Percentiles rank a stretch among this genome's conserved stretches.
phyloP scores from a whole-genome alignment of 2,329 filamentous ascomycete species.

The Fusarium hostae region DNA sequence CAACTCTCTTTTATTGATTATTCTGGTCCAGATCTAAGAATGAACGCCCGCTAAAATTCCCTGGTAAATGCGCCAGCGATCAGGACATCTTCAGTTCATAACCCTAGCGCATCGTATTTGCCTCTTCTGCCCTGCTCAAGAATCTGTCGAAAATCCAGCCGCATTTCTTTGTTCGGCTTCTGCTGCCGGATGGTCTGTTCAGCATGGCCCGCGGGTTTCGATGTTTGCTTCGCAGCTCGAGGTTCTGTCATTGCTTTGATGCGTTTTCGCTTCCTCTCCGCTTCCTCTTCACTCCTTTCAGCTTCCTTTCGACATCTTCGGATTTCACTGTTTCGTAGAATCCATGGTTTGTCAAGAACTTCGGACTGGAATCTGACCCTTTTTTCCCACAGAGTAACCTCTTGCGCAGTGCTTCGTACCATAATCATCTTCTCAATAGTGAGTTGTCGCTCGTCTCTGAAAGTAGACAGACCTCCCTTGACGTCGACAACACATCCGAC shows the following conservation, averaged over 20 bases:
- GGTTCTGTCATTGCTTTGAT: slow-evolving; percentile 32
- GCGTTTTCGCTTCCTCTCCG: slow-evolving; percentile 43
- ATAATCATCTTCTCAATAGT: slow-evolving; percentile 61
- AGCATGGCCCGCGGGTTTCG: slow-evolving; percentile 10
- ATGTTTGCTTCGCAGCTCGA: slow-evolving; percentile 4
- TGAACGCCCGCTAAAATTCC: slow-evolving; percentile 29
- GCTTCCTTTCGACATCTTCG: slow-evolving; percentile 61
- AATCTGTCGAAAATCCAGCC: slow-evolving; percentile 43
- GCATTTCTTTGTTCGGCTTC: slow-evolving; percentile 28
- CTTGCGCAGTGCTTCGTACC: slow-evolving; percentile 64
- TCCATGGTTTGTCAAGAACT: slow-evolving; percentile 65
- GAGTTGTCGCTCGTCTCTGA: slow-evolving; percentile 62
- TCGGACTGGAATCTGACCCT: slow-evolving; percentile 60
- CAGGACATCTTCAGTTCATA: slow-evolving; percentile 40
- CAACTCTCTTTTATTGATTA: slow-evolving; percentile 20
- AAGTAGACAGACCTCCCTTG: slow-evolving; percentile 63
- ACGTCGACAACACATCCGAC: slow-evolving; percentile 67
- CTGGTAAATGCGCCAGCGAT: slow-evolving; percentile 5
- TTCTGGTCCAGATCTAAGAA: slow-evolving; percentile 25
- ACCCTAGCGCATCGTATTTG: slow-evolving; percentile 50
- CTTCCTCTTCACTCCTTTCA: slow-evolving; percentile 48
- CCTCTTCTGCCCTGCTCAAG: slow-evolving; percentile 46
- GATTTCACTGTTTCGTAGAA: slow-evolving; percentile 61
- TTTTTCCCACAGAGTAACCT: slow-evolving; percentile 70
- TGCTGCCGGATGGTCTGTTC: slow-evolving; percentile 10